Evolutionary conservation across 2,329 filamentous ascomycete species (phyloP), one percentile per base, ranked within the genome.

Genomic region (Akanthomyces muscarius): DNA sequence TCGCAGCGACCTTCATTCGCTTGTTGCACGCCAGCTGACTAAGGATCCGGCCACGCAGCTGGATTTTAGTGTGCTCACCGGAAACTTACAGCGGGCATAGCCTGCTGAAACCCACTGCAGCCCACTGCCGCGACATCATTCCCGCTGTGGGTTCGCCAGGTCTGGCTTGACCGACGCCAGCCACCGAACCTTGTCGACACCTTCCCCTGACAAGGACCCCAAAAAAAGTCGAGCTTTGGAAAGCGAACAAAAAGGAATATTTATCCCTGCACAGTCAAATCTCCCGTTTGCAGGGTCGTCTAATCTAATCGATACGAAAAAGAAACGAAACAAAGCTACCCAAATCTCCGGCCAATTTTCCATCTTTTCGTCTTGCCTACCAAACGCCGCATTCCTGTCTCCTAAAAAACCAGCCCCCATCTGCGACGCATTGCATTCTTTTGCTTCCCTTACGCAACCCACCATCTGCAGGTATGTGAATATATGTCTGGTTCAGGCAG

Each of bases 381-480:
- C 30, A 58, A 58, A 55, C 53, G 16, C 42, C 45, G 56, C 47
- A 55, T 62, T 55, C 59, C 51, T 48, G 13, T 38, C 30, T 57
- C 56, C 33, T 42, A 41, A 45, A 41, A 45, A 54, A 21, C n/a
- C 33, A 47, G n/a, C 16, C 3, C 25, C 23, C 33, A 7, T 36
- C 33, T 36, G 33, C 33, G 52, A 56, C 41, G 47, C 14, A 38
- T 16, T 44, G 59, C 59, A 38, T 54, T 61, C 51, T 51, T 44
- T 62, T 56, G 41, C 33, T 41, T 45, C 60, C 33, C 33, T 51
- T 44, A 45, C 51, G 36, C 42, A 41, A 55, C 60, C 44, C 44
- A 44, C 51, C 52, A 42, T 50, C 60, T 50, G 21, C 52, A 57
- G 60, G 60, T 62, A 62, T 62, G 60, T 62, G 44, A 56, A 30